Base-by-base conservation (phyloP, 23 red algal species). In the Pyropia haitanensis region DNA sequence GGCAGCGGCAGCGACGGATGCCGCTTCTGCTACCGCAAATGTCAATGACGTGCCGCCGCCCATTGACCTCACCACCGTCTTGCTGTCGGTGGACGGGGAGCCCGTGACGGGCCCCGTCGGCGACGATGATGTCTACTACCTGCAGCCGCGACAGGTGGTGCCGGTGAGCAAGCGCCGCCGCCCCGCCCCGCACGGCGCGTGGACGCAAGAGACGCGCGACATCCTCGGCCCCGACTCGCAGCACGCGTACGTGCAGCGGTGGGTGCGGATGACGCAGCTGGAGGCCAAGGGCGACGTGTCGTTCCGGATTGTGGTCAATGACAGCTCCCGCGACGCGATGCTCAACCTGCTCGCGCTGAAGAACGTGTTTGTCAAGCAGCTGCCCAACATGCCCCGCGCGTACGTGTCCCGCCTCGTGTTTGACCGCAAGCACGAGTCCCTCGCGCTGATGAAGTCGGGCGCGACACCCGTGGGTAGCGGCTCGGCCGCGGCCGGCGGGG, bases 331-430 rank as follows among this genome's bases (percentile, higher is more conserved):
- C 51, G 85, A 89, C 12, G 79, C 50, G 68, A 53, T 98, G n/a
- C 20, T 98, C 26, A 52, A 76, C 54, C 61, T 98, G 23, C 73
- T 98, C 21, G 94, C 86, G 10, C 81, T 98, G 16, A 98, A 98
- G 55, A 98, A 98, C 51, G 94, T 98, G 22, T 98, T 98, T 71
- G 85, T 98, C 28, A 83, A 88, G 56, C 94, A 98, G 75, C 72
- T 98, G 63, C 94, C 94, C 21, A 98, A 98, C 31, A 98, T 97
- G 93, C 93, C 93, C 17, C 71, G 80, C 27, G 85, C 93, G 22
- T 97, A 97, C 44, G 93, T 97, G 1, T 79, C 85, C 60, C 79
- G 93, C 19, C 68, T 97, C 30, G 93, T 97, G 2, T 97, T 97
- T 77, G 93, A 97, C 75, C 73, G 85, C 18, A 97, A 97, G 46